Evolutionary conservation across 805 yeast genomes (phyloP), one percentile per base, ranked within the genome.

Genomic region (Saccharomycopsis oosterbeekiorum): DNA sequence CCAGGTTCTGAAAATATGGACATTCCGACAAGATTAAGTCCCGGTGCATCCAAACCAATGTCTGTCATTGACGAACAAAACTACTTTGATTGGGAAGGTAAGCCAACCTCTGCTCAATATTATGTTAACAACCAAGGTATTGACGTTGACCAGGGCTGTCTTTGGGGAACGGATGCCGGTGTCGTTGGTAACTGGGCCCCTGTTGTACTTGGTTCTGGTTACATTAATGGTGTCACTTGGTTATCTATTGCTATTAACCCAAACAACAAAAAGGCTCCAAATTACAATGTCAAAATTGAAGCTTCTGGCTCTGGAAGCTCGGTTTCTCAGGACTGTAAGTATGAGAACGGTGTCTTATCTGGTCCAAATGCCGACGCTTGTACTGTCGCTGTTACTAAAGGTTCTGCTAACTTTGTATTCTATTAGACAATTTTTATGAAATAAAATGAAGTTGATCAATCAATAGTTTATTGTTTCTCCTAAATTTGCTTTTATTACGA

Each of bases 1-100:
- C 99, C 99, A 71, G 99, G 99, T 78, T 86, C 97, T 66, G 99
- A 93, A 80, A 91, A 91, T 83, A 94, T 93, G 98, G 94, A 86
- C 68, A 81, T 93, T 65, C 98, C 99, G 74, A 92, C 97, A 64
- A 78, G 82, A 65, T 86, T 92, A 58, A 74, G 73, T 40, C 88
- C 87, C 62, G 97, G 96, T 68, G 69, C 77, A 42, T 64, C 74
- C 17, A 74, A 80, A 70, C 86, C 87, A 61, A 77, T 91, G 67
- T 80, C 97, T 60, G 96, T 87, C 67, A 97, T 92, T 65, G 81
- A 90, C 74, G 82, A 84, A 72, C 85, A 78, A 67, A 70, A 78
- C 65, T 93, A 93, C 82, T 93, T 83, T 83, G 73, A 72, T 61
- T 92, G 97, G 97, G 68, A 76, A 70, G 96, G 96, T 60, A 78